Evolutionary conservation across 2,329 filamentous ascomycete genomes (phyloP).

Genomic region (Uncinocarpus reesii): DNA sequence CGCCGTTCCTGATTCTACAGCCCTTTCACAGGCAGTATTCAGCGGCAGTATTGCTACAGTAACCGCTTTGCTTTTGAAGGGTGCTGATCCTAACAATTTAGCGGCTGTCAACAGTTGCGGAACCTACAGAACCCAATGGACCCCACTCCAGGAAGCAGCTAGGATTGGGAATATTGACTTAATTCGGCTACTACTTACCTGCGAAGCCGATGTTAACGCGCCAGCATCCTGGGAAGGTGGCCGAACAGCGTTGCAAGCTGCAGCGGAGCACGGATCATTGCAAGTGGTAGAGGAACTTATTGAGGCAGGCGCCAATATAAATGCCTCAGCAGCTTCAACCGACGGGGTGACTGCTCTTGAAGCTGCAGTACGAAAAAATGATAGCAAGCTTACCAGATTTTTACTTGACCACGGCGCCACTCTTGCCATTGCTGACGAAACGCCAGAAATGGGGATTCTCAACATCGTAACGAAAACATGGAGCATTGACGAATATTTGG

Average conservation of each 20-base stretch:
- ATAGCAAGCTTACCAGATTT: constrained; percentile 12
- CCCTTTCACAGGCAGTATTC: constrained; percentile 2
- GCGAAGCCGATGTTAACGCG: constrained; percentile 15
- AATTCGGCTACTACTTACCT: constrained; percentile 15
- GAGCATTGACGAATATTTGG: constrained; percentile 11
- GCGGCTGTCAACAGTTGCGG: too few species aligned
- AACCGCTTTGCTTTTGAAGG: constrained; percentile 4
- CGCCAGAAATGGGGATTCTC: constrained; percentile 7
- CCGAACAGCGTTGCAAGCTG: constrained; percentile 26
- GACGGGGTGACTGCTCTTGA: constrained; percentile 10
- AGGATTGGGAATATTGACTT: constrained; percentile 11
- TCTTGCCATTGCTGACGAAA: background rate
- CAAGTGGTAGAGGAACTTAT: constrained; percentile 1
- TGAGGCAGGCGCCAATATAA: background rate
- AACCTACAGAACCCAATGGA: background rate
- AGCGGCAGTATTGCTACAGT: background rate
- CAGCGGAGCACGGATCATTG: constrained; percentile 20
- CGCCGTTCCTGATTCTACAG: background rate
- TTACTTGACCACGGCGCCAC: constrained; percentile 12
- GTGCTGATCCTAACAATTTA: constrained; percentile 5
- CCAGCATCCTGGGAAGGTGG: constrained; percentile 16
- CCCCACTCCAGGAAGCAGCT: constrained; percentile 16
- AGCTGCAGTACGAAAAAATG: constrained; percentile 9
- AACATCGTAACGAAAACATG: background rate
- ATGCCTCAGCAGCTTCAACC: background rate